A percentile compares a stretch with the other conserved stretches of the same genome.
Conservation (phyloP, 2,329 filamentous ascomycete genomes). For the Xylariaceae sp. region DNA sequence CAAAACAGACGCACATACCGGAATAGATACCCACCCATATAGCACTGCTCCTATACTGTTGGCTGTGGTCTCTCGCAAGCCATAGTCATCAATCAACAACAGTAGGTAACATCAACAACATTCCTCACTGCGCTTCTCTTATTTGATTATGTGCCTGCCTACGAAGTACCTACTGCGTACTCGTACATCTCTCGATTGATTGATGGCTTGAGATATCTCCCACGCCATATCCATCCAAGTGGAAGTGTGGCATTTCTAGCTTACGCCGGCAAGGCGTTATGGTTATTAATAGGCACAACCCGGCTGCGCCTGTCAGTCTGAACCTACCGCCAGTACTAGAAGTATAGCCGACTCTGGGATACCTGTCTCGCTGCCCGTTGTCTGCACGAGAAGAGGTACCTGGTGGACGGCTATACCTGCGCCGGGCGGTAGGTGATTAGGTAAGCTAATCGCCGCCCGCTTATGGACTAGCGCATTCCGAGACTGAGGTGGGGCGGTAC, state of each 20-base stretch:
- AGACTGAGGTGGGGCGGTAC: not conserved
- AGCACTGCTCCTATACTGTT: not conserved
- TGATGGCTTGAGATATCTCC: not conserved
- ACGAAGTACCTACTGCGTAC: not conserved
- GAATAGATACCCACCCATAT: not conserved
- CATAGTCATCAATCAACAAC: not conserved
- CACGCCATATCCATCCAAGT: not conserved
- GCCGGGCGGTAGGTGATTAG: not conserved
- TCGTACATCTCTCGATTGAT: not conserved
- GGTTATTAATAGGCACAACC: not conserved
- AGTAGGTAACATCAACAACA: not conserved
- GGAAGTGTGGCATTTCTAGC: slow-evolving; percentile 1
- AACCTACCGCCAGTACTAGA: not conserved
- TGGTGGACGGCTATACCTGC: not conserved
- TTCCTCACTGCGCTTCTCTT: not conserved
- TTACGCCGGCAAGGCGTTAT: not conserved
- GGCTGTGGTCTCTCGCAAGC: not conserved
- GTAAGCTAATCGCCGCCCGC: not conserved
- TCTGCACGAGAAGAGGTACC: not conserved
- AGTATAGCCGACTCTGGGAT: not conserved
- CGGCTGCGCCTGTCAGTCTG: not conserved
- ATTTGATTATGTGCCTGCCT: not conserved
- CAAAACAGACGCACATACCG: not conserved
- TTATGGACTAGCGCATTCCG: not conserved
- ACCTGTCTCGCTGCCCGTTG: not conserved